Base-by-base conservation (phyloP, 805 yeast species). In the Metschnikowia arizonensis region DNA sequence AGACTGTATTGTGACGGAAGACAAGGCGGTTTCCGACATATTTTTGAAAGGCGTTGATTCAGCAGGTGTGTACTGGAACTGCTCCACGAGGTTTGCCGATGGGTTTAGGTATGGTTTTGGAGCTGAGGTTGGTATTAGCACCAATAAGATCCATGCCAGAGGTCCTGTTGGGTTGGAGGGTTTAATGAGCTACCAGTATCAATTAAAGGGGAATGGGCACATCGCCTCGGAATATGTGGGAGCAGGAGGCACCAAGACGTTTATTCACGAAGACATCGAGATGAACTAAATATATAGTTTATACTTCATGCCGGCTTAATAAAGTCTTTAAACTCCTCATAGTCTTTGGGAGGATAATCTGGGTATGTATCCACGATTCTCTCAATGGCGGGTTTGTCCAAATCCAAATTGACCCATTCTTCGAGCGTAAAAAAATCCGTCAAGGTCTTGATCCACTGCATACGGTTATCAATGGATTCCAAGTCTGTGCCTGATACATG, bases 141-240 rank as follows among this genome's bases (percentile, higher is more conserved):
- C 99, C 36, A 90, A 91, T 62, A 93, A 93, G 65, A 88, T 93
- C 50, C 99, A 93, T 63, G 96, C 99, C 8, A 78, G 99, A 59
- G 99, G 99, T 2, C 99, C 99, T 12, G 98, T 93, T 28, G 99
- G 99, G 2, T 74, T 93, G 26, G 99, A 93, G 62, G 99, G 99
- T 1, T 74, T 93, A 54, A 95, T 91, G 62, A 87, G 95, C 56
- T 93, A 93, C 65, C 98, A 93, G 66, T 93, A 93, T 63, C 93
- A 88, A 62, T 69, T 93, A 50, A 78, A 85, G 65, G 99, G 99
- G 34, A 73, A 80, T 54, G 99, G 99, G 4, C 99, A 93, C 63
- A 74, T 91, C 46, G 98, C 86, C 1, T 83, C 88, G 40, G 97
- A 88, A 58, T 95, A 93, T 61, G 72, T 82, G 21, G 98, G 98